A percentile compares a stretch with the other conserved stretches of the same genome.
phyloP scores from a whole-genome alignment of 2,329 filamentous ascomycete species.

The Neopestalotiopsis clavispora region DNA sequence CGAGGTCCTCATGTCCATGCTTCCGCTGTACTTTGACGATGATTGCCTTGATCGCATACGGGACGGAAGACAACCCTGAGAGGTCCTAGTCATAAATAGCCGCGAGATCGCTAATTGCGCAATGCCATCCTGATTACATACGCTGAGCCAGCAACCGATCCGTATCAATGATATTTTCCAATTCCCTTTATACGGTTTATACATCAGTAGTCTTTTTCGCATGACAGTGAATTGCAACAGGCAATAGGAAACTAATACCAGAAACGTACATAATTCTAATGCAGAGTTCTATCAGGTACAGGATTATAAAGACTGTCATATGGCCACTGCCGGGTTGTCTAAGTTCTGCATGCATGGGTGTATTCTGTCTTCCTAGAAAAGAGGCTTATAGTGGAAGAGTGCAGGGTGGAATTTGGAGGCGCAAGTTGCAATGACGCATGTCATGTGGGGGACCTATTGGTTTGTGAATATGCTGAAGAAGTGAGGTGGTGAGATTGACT shows the following conservation, averaged over 20 bases:
- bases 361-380: background rate
- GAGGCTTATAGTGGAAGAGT: background rate
- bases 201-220: too few relatives aligned
- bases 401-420: background rate
- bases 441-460: too few relatives aligned
- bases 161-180: too few relatives aligned
- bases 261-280: too few relatives aligned
- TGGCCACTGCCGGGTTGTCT: too few relatives aligned
- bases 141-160: background rate
- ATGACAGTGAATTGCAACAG: too few relatives aligned
- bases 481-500: background rate
- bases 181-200: too few relatives aligned
- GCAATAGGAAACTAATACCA: too few relatives aligned
- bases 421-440: slow-evolving; percentile 6
- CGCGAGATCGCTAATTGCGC: background rate
- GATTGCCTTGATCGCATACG: background rate
- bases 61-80: background rate
- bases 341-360: slow-evolving; percentile 2
- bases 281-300: too few relatives aligned
- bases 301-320: too few relatives aligned
- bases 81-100: background rate
- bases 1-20: slow-evolving; percentile 3
- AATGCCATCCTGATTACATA: background rate
- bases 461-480: background rate
- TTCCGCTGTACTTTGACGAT: background rate